Base-by-base conservation (phyloP, 306 rosid genomes). In the Pyrus pyrifolia region DNA sequence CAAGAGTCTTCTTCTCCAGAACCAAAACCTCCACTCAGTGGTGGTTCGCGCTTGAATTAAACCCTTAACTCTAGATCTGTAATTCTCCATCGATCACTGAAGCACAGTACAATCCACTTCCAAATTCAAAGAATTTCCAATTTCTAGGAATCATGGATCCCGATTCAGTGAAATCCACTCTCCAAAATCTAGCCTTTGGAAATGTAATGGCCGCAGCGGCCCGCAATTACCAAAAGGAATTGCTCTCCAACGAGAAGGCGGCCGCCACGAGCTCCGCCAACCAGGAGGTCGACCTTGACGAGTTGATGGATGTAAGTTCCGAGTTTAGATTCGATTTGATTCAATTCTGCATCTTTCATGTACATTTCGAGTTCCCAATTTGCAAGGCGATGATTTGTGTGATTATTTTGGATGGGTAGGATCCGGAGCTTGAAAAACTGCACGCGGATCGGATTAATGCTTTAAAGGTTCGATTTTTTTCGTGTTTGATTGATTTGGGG, bases 171-270 rank as follows among this genome's bases (percentile, higher is more conserved):
- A 90, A 93, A 70, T 93, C 98, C 73, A 93, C 96, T 31, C 88
- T 93, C 23, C 77, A 93, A 38, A 90, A 93, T 83, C 84, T 93
- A 61, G 96, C 96, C 0, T 91, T 88, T 62, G 98, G 98, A 68
- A 90, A 93, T 78, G 97, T 91, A 52, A 91, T 93, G 80, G 97
- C 95, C 0, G 98, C 97, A 14, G 98, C 98, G 22, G 96, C 92
- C 21, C 96, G 97, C 27, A 87, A 90, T 89, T 94, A 94, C 78
- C 93, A 94, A 64, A 87, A 90, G 97, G 98, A 95, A 55, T 6
- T 94, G 74, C 42, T 86, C 82, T 70, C 87, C 42, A 84, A 90
- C 69, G 89, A 61, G 45, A 89, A 88, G 85, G 68, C 79, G 27
- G 93, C 81, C 44, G 42, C 91, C 68, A 88, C 97, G 23, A 87